Percentiles rank a stretch among this genome's conserved stretches.
phyloP scores from a whole-genome alignment of 495 filamentous ascomycete genomes.

The Tuber calosporum region DNA sequence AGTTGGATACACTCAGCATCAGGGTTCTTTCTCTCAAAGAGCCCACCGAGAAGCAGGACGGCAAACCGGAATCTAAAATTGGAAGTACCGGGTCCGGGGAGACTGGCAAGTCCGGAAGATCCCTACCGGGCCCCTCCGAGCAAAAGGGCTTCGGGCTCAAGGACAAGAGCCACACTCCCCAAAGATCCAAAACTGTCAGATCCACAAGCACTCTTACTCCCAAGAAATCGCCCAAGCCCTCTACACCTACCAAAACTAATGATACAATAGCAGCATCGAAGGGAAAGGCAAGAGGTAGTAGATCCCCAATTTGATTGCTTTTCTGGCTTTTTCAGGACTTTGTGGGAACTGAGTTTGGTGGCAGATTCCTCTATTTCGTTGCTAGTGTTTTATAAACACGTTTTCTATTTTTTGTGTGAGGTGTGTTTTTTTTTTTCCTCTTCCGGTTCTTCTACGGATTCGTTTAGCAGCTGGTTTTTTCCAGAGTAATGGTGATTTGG shows the following conservation, averaged over 20 bases:
- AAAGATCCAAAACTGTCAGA: background rate
- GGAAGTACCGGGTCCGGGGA: background rate
- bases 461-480: background rate
- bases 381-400: background rate
- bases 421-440: background rate
- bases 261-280: background rate
- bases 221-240: background rate
- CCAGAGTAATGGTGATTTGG: background rate
- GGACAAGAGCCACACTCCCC: background rate
- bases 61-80: background rate
- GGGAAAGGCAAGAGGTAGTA: background rate
- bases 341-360: background rate
- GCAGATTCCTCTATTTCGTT: background rate
- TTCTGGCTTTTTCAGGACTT: background rate
- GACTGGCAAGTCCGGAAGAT: background rate
- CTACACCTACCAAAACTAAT: background rate
- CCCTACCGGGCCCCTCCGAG: background rate
- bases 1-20: background rate
- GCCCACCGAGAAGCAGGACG: background rate
- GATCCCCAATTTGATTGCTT: background rate
- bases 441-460: background rate
- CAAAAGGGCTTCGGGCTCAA: background rate
- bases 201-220: background rate
- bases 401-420: background rate
- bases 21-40: background rate